These are phyloP conservation scores for Thozetella sp. DNA, from an alignment of 495 filamentous ascomycete species.

Conservation along the genomic window DNA sequence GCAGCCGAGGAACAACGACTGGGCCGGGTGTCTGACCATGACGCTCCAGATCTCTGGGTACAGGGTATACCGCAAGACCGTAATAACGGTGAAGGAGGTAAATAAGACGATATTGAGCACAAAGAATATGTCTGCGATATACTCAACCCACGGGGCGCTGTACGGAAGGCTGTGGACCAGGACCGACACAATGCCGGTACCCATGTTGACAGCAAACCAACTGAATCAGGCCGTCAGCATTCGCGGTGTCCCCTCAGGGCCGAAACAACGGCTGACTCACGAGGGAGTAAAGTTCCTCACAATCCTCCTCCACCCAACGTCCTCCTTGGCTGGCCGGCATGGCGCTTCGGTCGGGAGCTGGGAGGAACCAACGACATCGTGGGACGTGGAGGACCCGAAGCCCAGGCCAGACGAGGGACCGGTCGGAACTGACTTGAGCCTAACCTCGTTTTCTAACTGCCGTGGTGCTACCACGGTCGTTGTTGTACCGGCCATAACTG, in stretches of 20 bases:
- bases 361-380: background rate
- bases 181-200: slow-evolving; percentile 66
- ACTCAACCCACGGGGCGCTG: slow-evolving; percentile 53
- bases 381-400: background rate
- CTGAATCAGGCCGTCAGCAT: slow-evolving; percentile 10
- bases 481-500: no score
- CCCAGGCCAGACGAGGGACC: no score
- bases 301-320: slow-evolving; percentile 43
- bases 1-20: slow-evolving; percentile 63
- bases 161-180: slow-evolving; percentile 60
- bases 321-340: slow-evolving; percentile 22
- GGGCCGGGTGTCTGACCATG: slow-evolving; percentile 60
- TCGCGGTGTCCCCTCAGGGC: background rate
- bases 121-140: slow-evolving; percentile 81
- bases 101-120: slow-evolving; percentile 72
- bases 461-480: no score
- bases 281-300: slow-evolving; percentile 51
- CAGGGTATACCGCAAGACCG: slow-evolving; percentile 54
- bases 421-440: no score
- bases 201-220: slow-evolving; percentile 63
- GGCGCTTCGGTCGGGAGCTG: no score
- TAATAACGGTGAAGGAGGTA: slow-evolving; percentile 26
- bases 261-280: slow-evolving; percentile 18
- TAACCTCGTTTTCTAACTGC: no score
- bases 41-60: slow-evolving; percentile 58